phyloP scores from a whole-genome alignment of 148 eudicot genomes.

The Chenopodium formosanum region DNA sequence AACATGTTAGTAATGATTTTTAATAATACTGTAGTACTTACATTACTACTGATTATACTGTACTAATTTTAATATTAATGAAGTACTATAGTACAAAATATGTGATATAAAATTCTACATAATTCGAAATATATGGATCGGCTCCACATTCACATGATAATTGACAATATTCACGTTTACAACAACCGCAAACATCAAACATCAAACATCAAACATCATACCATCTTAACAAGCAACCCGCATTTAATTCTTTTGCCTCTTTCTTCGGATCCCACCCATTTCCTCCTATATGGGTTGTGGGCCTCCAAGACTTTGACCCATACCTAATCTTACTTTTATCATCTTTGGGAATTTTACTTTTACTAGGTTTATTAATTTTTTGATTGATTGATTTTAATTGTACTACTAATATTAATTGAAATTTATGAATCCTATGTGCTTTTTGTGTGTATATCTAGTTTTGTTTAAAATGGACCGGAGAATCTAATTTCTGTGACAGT shows the following conservation, averaged over 20 bases:
- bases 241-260: slow-evolving; percentile 15
- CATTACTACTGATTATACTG: not conserved
- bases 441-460: too few species aligned
- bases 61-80: too few species aligned
- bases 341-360: not conserved
- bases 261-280: slow-evolving; percentile 1
- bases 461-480: too few species aligned
- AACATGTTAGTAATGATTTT: slow-evolving; percentile 3
- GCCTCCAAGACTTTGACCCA: not conserved
- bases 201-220: slow-evolving; percentile 15
- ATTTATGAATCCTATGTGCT: too few species aligned
- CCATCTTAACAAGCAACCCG: slow-evolving; percentile 2
- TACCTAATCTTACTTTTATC: not conserved
- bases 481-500: too few species aligned
- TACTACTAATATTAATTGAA: not conserved
- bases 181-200: not conserved
- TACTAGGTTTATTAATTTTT: not conserved
- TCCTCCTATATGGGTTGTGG: slow-evolving; percentile 1
- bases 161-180: not conserved
- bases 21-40: not conserved
- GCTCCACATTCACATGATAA: slow-evolving; percentile 9
- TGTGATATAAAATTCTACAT: not conserved
- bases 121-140: not conserved
- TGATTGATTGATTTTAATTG: not conserved
- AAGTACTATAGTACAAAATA: not conserved